A percentile compares a stretch with the other conserved stretches of the same genome.
Conservation (phyloP, 2,329 filamentous ascomycete species). For the Thelonectria olida region DNA sequence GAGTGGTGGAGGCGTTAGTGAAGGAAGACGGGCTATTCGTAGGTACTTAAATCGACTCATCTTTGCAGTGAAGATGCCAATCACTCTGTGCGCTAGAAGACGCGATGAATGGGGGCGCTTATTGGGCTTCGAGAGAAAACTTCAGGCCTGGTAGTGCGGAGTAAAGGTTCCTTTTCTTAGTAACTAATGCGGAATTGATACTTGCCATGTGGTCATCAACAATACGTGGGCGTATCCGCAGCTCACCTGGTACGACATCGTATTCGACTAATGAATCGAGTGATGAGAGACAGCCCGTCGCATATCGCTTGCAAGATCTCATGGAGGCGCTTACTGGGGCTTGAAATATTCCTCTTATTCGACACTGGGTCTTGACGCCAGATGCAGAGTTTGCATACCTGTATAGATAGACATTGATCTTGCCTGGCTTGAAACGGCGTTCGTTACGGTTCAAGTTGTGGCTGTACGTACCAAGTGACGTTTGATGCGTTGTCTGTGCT, state of each 20-base stretch:
- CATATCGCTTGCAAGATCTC: not conserved
- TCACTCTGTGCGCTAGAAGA: not conserved
- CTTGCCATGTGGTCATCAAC: not conserved
- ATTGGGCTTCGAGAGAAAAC: not conserved
- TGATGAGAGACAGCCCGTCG: not conserved
- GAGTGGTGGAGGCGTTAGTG: not conserved
- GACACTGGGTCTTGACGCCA: not conserved
- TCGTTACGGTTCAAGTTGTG: not conserved
- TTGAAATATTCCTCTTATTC: not conserved
- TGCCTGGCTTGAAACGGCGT: not conserved
- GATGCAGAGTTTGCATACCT: not conserved
- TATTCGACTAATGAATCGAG: not conserved
- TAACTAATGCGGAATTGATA: not conserved
- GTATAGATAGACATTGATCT: not conserved
- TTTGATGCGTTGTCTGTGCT: not conserved
- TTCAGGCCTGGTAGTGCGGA: not conserved
- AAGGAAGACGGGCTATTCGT: not conserved
- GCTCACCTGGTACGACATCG: conserved; percentile 5
- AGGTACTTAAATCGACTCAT: conserved; percentile 15
- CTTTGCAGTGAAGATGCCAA: not conserved
- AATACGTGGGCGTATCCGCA: not conserved
- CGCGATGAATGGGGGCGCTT: not conserved
- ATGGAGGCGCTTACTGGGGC: not conserved
- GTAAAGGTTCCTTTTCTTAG: not conserved
- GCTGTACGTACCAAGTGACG: not conserved